Base-by-base conservation (phyloP, 2,329 filamentous ascomycete genomes). In the Phyllachora maydis region DNA sequence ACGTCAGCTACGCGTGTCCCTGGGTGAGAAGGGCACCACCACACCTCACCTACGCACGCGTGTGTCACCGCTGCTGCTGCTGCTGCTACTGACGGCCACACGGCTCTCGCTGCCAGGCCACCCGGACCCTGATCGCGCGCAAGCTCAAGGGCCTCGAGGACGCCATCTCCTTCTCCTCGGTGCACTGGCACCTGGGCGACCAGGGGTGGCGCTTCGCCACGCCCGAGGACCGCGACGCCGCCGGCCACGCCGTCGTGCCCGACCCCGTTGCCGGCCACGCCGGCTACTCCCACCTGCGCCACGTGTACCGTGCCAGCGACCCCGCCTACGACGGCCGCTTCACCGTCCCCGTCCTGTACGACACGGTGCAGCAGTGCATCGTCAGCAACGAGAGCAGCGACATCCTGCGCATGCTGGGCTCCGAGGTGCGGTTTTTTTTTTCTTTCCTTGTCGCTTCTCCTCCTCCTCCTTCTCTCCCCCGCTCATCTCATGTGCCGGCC, bases 351-450 rank as follows among this genome's bases (percentile, higher is more conserved):
- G 74, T 79, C 3, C 57, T 93, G 26, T 90, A 75, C 51, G 79
- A 91, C 49, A 79, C 67, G 50, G 69, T 74, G 52, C 50, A 55
- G 24, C 62, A 70, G 38, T 64, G 55, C 16, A 90, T 92, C 39
- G 82, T 92, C 31, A 88, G 63, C 63, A 93, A 93, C 35, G 83
- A 92, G 59, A 81, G 75, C 46, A 71, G 72, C 34, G 83, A 93
- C 52, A 92, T 93, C 43, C 70, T 92, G 44, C 71, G 83, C 41
- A 91, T 92, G 77, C 56, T 93, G 30, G 77, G 77, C 42, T 61
- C 59, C 19, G 77, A 68, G 38, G 81, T 81, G 24, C 11, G 41
- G 11, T 4, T 18, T n/a, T n/a, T n/a, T n/a, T n/a, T n/a, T n/a
- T 13, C 4, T 18, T 10, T 8, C 11, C 9, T 4, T 20, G 14